Percentiles rank a stretch among this genome's conserved stretches.
Conservation (phyloP, 2,329 filamentous ascomycete genomes). For the Fusarium pseudograminearum region DNA sequence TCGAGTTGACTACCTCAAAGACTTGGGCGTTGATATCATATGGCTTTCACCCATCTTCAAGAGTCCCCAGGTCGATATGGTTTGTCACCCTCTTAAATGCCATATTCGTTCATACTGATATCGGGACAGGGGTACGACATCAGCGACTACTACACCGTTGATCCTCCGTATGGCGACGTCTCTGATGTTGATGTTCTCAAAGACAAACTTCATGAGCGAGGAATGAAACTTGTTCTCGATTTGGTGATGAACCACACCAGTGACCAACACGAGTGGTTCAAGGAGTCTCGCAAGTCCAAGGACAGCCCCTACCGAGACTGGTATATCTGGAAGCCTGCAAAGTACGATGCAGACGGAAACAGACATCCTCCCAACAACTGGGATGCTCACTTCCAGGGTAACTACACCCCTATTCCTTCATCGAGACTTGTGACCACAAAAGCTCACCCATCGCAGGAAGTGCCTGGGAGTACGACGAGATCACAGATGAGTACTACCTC, state of each 20-base stretch:
- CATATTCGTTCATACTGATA: background rate
- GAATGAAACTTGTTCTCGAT: slow-evolving; percentile 78
- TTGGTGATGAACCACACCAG: slow-evolving; percentile 80
- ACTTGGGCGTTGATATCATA: slow-evolving; percentile 68
- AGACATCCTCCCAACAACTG: slow-evolving; percentile 72
- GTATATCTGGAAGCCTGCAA: slow-evolving; percentile 75
- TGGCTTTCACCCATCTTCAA: slow-evolving; percentile 65
- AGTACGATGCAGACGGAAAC: slow-evolving; percentile 67
- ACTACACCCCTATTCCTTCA: background rate
- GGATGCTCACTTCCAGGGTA: slow-evolving; percentile 57
- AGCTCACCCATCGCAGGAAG: slow-evolving; percentile 50
- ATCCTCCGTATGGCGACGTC: slow-evolving; percentile 75
- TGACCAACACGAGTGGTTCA: slow-evolving; percentile 69
- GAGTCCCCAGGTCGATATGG: slow-evolving; percentile 74
- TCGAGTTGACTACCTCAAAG: slow-evolving; percentile 66
- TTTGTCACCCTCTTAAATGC: slow-evolving; percentile 32
- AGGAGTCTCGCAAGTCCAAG: slow-evolving; percentile 65
- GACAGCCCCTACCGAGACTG: slow-evolving; percentile 68
- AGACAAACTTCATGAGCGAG: slow-evolving; percentile 68
- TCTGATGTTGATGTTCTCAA: slow-evolving; percentile 74
- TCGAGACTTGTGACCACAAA: background rate
- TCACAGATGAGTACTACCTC: slow-evolving; percentile 68
- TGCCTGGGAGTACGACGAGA: slow-evolving; percentile 63
- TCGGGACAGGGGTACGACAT: slow-evolving; percentile 74
- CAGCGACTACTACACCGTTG: slow-evolving; percentile 74